Evolutionary conservation across 2,329 filamentous ascomycete genomes (phyloP), one percentile per base, ranked within the genome.

Genomic region (Calonectria crousiana): DNA sequence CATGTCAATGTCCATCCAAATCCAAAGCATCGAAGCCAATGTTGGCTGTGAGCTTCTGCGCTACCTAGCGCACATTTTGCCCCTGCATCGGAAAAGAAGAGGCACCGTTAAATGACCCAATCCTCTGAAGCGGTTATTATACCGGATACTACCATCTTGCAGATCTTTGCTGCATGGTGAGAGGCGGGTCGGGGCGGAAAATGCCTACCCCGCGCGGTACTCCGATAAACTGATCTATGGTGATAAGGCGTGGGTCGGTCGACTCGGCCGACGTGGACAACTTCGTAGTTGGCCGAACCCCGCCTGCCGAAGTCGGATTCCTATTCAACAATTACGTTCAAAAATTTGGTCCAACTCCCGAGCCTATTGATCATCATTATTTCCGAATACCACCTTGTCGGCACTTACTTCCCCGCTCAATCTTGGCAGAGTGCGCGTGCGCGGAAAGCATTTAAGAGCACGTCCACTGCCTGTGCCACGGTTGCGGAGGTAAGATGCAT

Each of bases 171-270:
- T 62, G 34, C 38, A 41, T 44, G 56, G 34, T 30, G 16, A 28
- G 38, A 23, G 8, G 56, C 23, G 14, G 52, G 34, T 26, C 38
- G 56, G 56, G 56, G 23, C 56, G 56, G 56, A 62, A 62, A 62
- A 62, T 41, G 56, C 3, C 56, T 62, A 62, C 56, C 56, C 56
- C 56, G 56, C 56, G 56, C 56, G 36, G 23, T 28, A 10, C 34
- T 38, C 56, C 36, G 56, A 62, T 62, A 28, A 28, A 62, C 56
- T 62, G 28, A 4, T 62, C 41, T 3, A 26, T 26, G 36, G 56
- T 62, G 56, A 62, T 62, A 62, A 62, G 23, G 34, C 56, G 56
- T 62, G 56, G 56, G 56, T 62, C 56, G 56, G 56, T 62, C 56
- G 56, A 41, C 56, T 62, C 56, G 56, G 56, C 56, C 56, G 56